Evolutionary conservation across 805 yeast species (phyloP), one percentile per base, ranked within the genome.

Genomic region (Candida cerambycidarum): DNA sequence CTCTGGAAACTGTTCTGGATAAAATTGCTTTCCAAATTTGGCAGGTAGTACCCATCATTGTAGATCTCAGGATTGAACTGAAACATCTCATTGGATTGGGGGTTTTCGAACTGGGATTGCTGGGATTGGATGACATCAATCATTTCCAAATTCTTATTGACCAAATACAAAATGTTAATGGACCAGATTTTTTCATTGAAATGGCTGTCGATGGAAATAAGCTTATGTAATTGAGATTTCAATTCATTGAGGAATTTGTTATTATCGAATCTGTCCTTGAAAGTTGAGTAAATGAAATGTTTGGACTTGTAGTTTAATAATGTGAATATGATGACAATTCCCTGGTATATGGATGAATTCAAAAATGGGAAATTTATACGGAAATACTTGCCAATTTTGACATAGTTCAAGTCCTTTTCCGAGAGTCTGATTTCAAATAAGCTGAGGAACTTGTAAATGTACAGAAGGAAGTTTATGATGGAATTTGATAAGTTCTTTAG

Each of bases 281-380:
- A 44, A n/a, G 29, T 40, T 4, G 24, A 31, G n/a, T 36, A 32
- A 14, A 44, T 28, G 21, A 49, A 49, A 41, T 46, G 48, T 24
- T 59, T 59, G 41, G 59, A 68, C 17, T 71, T 71, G 41, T 70
- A 58, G 51, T 74, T 77, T 50, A 77, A 56, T 47, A 76, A 55
- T 0, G 79, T 75, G 57, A 69, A 76, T 16, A 71, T 63, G 16
- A 76, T 79, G 41, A 77, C 72, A 39, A 76, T 61, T 2, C 80
- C 78, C 51, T 76, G 81, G 53, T 75, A 75, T 9, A 75, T 58
- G 40, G 74, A 76, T 2, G 76, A 65, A 49, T 72, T 73, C 40
- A 74, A 65, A 44, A 74, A 74, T 13, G 45, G 81, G 46, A 67
- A 73, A 32, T 57, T 61, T 29, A 50, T 58, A 49, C 64, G 59